These are phyloP conservation scores for Arctium lappa DNA, from an alignment of 129 eudicot species.

Conservation along the genomic window DNA sequence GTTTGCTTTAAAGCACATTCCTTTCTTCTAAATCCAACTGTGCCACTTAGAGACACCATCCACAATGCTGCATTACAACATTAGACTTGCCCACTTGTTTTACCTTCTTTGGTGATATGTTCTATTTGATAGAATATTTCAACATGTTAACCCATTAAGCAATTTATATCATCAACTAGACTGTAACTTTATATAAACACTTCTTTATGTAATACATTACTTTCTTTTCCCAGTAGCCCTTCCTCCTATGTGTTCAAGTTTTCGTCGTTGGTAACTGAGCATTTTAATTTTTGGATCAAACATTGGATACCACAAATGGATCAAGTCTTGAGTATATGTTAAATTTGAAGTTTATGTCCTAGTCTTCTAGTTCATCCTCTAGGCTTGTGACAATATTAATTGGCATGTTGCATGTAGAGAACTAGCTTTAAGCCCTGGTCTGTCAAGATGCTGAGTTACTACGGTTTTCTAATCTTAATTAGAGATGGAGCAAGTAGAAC, in stretches of 20 bases:
- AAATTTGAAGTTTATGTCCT: constrained; percentile 3
- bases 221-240: not conserved
- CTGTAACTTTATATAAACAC: not conserved
- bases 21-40: no score
- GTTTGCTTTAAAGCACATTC: no score
- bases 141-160: not conserved
- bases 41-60: no score
- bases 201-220: not conserved
- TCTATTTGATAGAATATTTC: no score
- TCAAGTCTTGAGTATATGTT: not conserved
- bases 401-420: constrained; percentile 18
- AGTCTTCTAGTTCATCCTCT: not conserved
- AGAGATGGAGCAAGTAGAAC: constrained; percentile 98
- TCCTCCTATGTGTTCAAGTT: not conserved
- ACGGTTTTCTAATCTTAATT: constrained; percentile 35
- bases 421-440: constrained; percentile 20
- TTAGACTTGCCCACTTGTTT: no score
- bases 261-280: not conserved
- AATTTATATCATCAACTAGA: not conserved
- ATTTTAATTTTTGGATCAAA: constrained; percentile 13
- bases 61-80: no score
- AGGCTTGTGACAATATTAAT: constrained; percentile 13
- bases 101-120: no score
- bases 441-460: constrained; percentile 31
- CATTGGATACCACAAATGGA: not conserved